Evolutionary conservation across 306 rosid genomes (phyloP).

Genomic region (Betula pendula): DNA sequence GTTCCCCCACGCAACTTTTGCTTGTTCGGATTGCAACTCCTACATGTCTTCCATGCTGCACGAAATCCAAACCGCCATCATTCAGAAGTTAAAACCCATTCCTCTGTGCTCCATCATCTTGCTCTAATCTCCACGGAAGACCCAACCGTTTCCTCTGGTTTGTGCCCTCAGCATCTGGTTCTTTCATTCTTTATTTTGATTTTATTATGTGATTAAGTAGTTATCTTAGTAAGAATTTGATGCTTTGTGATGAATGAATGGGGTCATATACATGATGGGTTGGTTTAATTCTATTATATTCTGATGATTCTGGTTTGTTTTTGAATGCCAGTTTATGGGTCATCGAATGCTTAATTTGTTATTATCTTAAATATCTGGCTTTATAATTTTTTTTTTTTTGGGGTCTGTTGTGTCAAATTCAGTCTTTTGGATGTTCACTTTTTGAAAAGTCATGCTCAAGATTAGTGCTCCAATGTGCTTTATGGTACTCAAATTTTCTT

Average conservation of each 20-base stretch:
- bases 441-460: neutral
- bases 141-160: constrained; percentile 38
- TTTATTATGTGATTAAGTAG: neutral
- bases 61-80: neutral
- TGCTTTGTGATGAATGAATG: neutral
- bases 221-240: neutral
- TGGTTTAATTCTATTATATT: neutral
- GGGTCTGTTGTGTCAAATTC: neutral
- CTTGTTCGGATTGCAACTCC: neutral
- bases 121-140: neutral
- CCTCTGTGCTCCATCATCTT: constrained; percentile 15
- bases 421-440: neutral
- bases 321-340: constrained; percentile 18
- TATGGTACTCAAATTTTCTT: neutral
- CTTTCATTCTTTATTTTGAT: constrained; percentile 13
- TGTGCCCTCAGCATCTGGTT: constrained; percentile 9
- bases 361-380: no score
- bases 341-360: constrained; percentile 6
- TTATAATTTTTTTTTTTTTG: neutral
- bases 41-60: neutral
- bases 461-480: neutral
- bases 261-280: constrained; percentile 2
- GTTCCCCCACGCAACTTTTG: neutral
- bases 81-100: neutral
- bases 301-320: constrained; percentile 11